Evolutionary conservation across 768 basidiomycete genomes (phyloP), one percentile per base, ranked within the genome.

Genomic region (Naganishia kalamii): DNA sequence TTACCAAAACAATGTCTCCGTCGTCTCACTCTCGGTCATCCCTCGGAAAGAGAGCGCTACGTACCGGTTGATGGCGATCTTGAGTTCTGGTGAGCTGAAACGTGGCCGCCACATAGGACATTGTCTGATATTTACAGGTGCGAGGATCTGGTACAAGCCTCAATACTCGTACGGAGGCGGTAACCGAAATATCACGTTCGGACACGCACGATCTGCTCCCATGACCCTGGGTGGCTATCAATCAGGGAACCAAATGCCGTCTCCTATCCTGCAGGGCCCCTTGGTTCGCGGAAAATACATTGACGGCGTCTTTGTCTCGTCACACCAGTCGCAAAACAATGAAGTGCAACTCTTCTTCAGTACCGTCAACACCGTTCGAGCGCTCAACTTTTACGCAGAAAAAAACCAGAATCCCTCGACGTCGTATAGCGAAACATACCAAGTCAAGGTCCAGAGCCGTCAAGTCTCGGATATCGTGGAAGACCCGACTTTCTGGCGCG

Each of bases 301-400:
- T 25, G 40, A 57, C 30, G 54, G 54, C 35, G 54, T 57, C 21
- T 57, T 57, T 25, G 23, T 57, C 23, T 57, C 54, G 23, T 57
- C 35, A n/a, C 54, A 57, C 35, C 54, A 27, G 21, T 19, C 54
- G 23, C 21, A 57, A 33, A 57, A 41, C 23, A 40, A 40, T 25
- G 43, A 61, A 61, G 41, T 48, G 17, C 41, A 44, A 29, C 41
- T 61, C 5, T 61, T 61, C 19, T 48, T 61, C 43, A 46, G 43
- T 19, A 44, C 46, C 15, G 60, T 61, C 43, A 61, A 61, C 60
- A 44, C 60, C 15, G 60, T 61, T 15, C 41, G 46, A 10, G 60
- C 60, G 13, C 41, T 61, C 60, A 61, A 48, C 40, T 61, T 61
- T 32, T 44, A 46, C 30, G 60, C 60, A 13, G 43, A 48, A 46